Conservation (phyloP, 352 stramenopile species). For the Phytopythium mirpurense region DNA sequence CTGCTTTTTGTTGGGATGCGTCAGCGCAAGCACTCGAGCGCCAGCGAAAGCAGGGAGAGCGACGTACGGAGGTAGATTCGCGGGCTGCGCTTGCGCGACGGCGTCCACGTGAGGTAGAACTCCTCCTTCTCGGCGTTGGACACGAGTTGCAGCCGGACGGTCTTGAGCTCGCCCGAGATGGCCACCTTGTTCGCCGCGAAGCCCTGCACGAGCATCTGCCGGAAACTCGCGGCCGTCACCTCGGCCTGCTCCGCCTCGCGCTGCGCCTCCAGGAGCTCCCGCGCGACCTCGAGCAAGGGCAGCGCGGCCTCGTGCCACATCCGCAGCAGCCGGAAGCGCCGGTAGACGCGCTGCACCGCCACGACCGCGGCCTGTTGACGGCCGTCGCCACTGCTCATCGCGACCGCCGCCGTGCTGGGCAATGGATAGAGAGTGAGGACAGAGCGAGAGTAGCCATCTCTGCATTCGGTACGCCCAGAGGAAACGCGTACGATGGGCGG, state of each 20-base stretch:
- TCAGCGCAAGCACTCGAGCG: background rate
- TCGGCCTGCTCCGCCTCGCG: constrained; percentile 26
- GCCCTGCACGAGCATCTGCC: constrained; percentile 35
- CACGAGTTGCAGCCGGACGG: constrained; percentile 50
- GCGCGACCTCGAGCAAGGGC: constrained; percentile 39
- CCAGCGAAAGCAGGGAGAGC: too few species aligned
- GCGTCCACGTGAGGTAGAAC: constrained; percentile 70
- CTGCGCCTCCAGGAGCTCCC: constrained; percentile 19
- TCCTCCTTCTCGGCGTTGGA: constrained; percentile 33
- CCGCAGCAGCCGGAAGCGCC: constrained; percentile 30
- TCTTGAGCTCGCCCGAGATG: constrained; percentile 64
- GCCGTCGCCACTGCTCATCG: constrained; percentile 6
- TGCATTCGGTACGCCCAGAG: too few species aligned
- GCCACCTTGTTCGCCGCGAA: constrained; percentile 70
- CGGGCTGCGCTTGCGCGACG: constrained; percentile 61
- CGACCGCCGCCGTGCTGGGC: constrained; percentile 10
- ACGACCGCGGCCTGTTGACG: constrained; percentile 14
- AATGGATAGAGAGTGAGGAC: background rate
- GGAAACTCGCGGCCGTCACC: constrained; percentile 44
- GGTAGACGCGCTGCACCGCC: constrained; percentile 30
- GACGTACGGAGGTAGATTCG: constrained; percentile 54
- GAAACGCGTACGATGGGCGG: constrained; percentile 19
- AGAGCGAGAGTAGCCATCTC: background rate
- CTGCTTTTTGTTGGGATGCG: constrained; percentile 17
- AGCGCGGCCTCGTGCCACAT: constrained; percentile 35